Base-by-base conservation (phyloP, 2,329 filamentous ascomycete species). In the Cladosporium oxysporum region DNA sequence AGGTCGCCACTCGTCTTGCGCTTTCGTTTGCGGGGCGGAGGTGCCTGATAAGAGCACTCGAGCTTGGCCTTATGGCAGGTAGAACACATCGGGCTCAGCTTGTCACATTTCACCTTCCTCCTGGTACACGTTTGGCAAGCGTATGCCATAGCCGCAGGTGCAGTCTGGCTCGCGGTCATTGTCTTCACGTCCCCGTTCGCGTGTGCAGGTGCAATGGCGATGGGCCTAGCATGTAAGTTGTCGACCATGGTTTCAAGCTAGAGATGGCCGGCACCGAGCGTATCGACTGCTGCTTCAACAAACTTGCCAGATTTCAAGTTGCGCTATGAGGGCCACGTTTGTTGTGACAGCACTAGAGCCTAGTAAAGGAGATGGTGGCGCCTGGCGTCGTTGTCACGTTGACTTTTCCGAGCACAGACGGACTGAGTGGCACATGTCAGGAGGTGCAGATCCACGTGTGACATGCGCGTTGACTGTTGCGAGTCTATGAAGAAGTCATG, bases 71-170 rank as follows among this genome's bases (percentile, higher is more conserved):
- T 78, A 11, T 66, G 68, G 66, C 78, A 80, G 28, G 74, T 74
- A 3, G 74, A 73, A 68, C 78, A 80, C 14, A 68, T 67, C 3
- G 78, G 75, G 16, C 71, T 65, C 44, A 66, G 61, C 62, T 73
- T 76, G 68, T 80, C 73, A 69, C 79, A 82, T 68, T 78, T 80
- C 10, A 81, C 76, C 66, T 82, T 82, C 50, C 77, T 71, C 28
- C 76, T 66, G 2, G 73, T 70, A 62, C 75, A 77, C n/a, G 71
- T 75, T 18, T 74, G 69, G 66, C 75, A 77, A 16, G 74, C 70
- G 52, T 70, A 75, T 33, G 70, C 68, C 73, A 76, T 76, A 3
- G 21, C 14, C 6, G 44, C 33, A 14, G 21, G 23, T 16, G 55
- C 33, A 29, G 67, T 66, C 33, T 64, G 55, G 37, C 41, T 50